These are phyloP conservation scores for Delonix regia DNA, from an alignment of 306 rosid genomes.

Conservation along the genomic window DNA sequence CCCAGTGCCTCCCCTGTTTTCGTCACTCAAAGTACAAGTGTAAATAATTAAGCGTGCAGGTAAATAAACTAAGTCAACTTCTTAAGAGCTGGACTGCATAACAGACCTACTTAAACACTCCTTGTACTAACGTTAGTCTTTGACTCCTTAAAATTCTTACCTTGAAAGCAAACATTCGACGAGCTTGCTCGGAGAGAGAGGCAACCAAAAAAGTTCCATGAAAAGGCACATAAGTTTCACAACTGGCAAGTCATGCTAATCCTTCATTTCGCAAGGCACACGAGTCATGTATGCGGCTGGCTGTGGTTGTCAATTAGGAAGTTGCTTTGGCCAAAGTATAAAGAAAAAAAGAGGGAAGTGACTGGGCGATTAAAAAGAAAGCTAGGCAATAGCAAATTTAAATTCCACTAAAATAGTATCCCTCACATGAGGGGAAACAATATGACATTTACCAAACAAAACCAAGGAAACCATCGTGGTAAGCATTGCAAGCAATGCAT, in stretches of 20 bases:
- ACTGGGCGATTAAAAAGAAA: not conserved
- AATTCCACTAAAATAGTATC: slow-evolving; percentile 47
- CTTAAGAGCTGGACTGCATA: not conserved
- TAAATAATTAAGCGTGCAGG: too few relatives aligned
- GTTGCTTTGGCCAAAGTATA: too few relatives aligned
- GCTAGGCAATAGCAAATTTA: slow-evolving; percentile 18
- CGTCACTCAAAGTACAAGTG: too few relatives aligned
- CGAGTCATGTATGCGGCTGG: not conserved
- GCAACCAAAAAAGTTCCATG: not conserved
- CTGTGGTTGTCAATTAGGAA: not conserved
- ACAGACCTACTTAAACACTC: too few relatives aligned
- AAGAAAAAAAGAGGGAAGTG: not conserved
- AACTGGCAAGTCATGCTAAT: not conserved
- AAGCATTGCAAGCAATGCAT: slow-evolving; percentile 53
- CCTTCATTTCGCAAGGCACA: not conserved
- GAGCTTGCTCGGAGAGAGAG: not conserved
- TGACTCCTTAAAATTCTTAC: not conserved
- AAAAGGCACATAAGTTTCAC: not conserved
- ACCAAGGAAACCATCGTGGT: slow-evolving; percentile 53
- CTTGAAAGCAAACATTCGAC: not conserved
- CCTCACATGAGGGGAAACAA: slow-evolving; percentile 48
- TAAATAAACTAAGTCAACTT: not conserved
- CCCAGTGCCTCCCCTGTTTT: too few relatives aligned
- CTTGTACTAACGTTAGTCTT: too few relatives aligned
- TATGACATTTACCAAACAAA: slow-evolving; percentile 38